Percentiles rank a stretch among this genome's conserved stretches.
phyloP scores from a whole-genome alignment of 2,329 filamentous ascomycete species.

The Penicillium sp. region DNA sequence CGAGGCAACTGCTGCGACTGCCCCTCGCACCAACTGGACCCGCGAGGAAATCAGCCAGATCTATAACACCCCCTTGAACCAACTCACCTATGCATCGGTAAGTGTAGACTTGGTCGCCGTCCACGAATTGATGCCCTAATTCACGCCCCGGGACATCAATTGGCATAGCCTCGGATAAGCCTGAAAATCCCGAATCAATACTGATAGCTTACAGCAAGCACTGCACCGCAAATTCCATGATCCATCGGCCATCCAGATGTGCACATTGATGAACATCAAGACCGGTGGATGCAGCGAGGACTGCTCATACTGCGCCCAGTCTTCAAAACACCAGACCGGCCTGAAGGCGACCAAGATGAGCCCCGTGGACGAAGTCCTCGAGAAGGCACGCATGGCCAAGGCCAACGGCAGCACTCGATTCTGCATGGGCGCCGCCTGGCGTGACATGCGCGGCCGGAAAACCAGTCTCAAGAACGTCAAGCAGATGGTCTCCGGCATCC shows the following conservation, averaged over 20 bases:
- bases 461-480: slow-evolving; percentile 80
- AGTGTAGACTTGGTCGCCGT: slow-evolving; percentile 28
- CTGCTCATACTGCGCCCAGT: slow-evolving; percentile 90
- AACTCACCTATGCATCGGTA: slow-evolving; percentile 73
- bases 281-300: slow-evolving; percentile 90
- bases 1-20: slow-evolving; percentile 37
- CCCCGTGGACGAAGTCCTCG: slow-evolving; percentile 76
- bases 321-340: slow-evolving; percentile 74
- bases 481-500: slow-evolving; percentile 79
- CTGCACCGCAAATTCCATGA: slow-evolving; percentile 85
- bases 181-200: not conserved
- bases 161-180: not conserved
- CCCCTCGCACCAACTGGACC: slow-evolving; percentile 73
- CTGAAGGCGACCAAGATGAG: slow-evolving; percentile 78
- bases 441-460: slow-evolving; percentile 89
- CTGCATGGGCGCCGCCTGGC: slow-evolving; percentile 94
- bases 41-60: slow-evolving; percentile 77
- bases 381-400: slow-evolving; percentile 73
- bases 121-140: not conserved
- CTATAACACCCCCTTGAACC: slow-evolving; percentile 78
- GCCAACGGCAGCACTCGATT: slow-evolving; percentile 85
- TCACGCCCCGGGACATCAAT: not conserved
- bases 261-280: slow-evolving; percentile 96
- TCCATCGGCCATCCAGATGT: slow-evolving; percentile 81
- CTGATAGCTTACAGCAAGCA: slow-evolving; percentile 32